Evolutionary conservation across 225 moss, liverwort and hornwort species (phyloP), one percentile per base, ranked within the genome.

Genomic region (Bryum argenteum): DNA sequence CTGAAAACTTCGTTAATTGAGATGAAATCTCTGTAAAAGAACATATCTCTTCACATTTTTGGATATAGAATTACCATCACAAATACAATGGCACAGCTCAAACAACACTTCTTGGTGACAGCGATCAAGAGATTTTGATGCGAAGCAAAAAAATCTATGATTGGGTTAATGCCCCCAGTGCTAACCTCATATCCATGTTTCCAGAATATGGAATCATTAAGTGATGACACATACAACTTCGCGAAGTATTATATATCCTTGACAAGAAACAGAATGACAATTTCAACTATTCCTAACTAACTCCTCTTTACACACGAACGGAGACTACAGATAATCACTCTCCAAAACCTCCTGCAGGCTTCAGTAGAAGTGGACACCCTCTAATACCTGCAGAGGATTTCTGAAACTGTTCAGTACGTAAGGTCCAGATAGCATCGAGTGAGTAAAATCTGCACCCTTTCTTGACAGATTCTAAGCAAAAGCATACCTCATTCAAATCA

Each of bases 281-380:
- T 54, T 60, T 16, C 47, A 47, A 47, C 47, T 47, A 5, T 12
- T 48, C 15, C 18, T 24, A 13, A 73, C 41, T 19, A 52, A n/a
- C 70, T 43, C 33, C 0, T 54, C 70, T 77, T 71, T 58, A 61
- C 67, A 71, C 42, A 50, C 13, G 44, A 28, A 65, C 11, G 43
- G 37, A 48, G 37, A 43, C 42, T 63, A 63, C 39, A 71, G 48
- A 65, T 58, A 16, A 44, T 61, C 10, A 0, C 52, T 58, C 24
- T 37, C 61, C 71, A 61, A 71, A 63, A 17, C 61, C 12, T 71
- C 60, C 23, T 51, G 42, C 26, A 28, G 33, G 65, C 63, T 77
- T 39, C 61, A 23, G 64, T 9, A 65, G 55, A 65, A 60, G 15
- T 8, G 45, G 59, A 59, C 33, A 62, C 33, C 20, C 13, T 37